phyloP scores from a whole-genome alignment of 257 asterid species.

The Penstemon newberryi region DNA sequence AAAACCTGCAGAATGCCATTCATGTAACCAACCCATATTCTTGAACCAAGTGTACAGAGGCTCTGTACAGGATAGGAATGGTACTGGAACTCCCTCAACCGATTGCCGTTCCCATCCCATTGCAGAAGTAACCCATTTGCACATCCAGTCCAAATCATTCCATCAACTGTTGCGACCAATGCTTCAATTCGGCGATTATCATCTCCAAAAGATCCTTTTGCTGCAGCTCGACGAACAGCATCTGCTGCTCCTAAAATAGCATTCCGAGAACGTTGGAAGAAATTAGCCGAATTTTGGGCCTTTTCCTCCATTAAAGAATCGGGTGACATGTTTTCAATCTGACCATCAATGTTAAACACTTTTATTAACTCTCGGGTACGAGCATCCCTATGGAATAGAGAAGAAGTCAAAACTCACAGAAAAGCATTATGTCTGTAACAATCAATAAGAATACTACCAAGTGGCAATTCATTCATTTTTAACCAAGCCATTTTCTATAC shows the following conservation, averaged over 20 bases:
- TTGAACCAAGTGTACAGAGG: conserved; percentile 68
- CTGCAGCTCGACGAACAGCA: conserved; percentile 94
- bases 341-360: conserved; percentile 82
- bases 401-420: conserved; percentile 23
- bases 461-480: conserved; percentile 8
- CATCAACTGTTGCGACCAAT: conserved; percentile 59
- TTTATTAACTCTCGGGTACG: conserved; percentile 80
- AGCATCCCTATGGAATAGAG: conserved; percentile 71
- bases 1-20: conserved; percentile 84
- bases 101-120: conserved; percentile 92
- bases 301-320: conserved; percentile 76
- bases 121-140: conserved; percentile 83
- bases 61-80: conserved; percentile 72
- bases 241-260: conserved; percentile 98
- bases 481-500: neutral
- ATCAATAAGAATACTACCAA: conserved; percentile 15
- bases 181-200: conserved; percentile 89
- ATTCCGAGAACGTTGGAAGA: conserved; percentile 97
- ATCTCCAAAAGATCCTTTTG: conserved; percentile 76
- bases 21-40: conserved; percentile 85
- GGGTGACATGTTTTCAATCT: conserved; percentile 67
- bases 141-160: conserved; percentile 92
- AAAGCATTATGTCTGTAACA: conserved; percentile 1
- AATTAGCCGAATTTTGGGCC: conserved; percentile 59
- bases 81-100: conserved; percentile 67